Base-by-base conservation (phyloP, 2,329 filamentous ascomycete species). In the Aspergillus sp. region DNA sequence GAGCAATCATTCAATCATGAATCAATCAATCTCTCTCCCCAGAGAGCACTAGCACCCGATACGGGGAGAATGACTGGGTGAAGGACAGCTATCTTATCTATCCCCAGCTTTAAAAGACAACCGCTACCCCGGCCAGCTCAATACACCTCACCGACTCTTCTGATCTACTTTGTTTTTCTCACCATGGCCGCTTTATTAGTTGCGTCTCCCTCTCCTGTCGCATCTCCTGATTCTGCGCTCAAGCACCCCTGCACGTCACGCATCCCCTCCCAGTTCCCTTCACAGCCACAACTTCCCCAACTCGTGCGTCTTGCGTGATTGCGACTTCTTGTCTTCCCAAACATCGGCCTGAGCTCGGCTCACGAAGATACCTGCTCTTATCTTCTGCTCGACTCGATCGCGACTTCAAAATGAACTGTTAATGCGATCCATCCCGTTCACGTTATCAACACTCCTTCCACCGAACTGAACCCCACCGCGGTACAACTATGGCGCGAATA, bases 401-500 rank as follows among this genome's bases (percentile, higher is more conserved):
- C n/a, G 11, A 3, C 22, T 17, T 17, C 2, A 36, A 34, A 41
- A 57, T 57, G 55, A 39, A 34, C 26, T 48, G 17, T 26, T 57
- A 42, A 54, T 44, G n/a, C 18, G 9, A 7, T 24, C 22, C 22
- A 6, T 24, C 22, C 22, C 22, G 22, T 24, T 24, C 22, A 24
- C 22, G 7, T 0, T 7, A 5, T 24, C 26, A 30, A 30, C 8
- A 11, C 26, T 30, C 9, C 34, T 1, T 17, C 30, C 6, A 20
- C 32, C 17, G 24, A 15, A 9, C 32, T 32, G 17, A 12, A 34
- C 30, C 18, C n/a, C 41, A 15, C 32, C 20, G 24, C 9, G 26
- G 18, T 32, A n/a, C 20, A 38, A 34, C 22, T 39, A 75, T 75
- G 73, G 66, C 71, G 17, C 69, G 68, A 50, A 67, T 67, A 39